Evolutionary conservation across 208 protist species (phyloP).

Genomic region (Novymonas esmeraldas): DNA sequence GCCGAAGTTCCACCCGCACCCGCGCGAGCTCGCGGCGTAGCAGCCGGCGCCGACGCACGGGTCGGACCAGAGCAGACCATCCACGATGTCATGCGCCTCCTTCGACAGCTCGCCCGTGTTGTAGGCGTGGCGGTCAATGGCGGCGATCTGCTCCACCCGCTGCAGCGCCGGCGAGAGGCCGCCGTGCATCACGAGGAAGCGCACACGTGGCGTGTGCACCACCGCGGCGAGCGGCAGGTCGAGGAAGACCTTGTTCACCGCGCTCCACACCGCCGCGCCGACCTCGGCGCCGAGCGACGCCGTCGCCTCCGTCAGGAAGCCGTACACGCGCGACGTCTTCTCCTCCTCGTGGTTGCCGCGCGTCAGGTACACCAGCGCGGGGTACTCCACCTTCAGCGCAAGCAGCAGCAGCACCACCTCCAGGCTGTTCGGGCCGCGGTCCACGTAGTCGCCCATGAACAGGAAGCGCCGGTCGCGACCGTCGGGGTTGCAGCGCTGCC

Average conservation of each 20-base stretch:
- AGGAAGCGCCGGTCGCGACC: constrained; percentile 66
- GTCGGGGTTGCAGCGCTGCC: constrained; percentile 30
- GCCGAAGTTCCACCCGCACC: constrained; percentile 98
- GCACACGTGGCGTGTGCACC: constrained; percentile 72
- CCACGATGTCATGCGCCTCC: constrained; percentile 95
- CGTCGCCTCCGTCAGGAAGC: constrained; percentile 58
- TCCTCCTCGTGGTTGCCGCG: constrained; percentile 90
- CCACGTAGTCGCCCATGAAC: constrained; percentile 99
- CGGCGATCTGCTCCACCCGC: constrained; percentile 34
- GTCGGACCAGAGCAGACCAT: constrained; percentile 99
- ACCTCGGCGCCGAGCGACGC: constrained; percentile 41
- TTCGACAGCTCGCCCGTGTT: constrained; percentile 77
- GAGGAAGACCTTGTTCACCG: constrained; percentile 77
- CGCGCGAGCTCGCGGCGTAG: constrained; percentile 96
- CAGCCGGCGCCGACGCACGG: constrained; percentile 82
- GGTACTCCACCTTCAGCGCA: constrained; percentile 85
- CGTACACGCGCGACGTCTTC: constrained; percentile 77
- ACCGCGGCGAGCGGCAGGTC: constrained; percentile 78
- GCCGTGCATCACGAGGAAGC: constrained; percentile 98
- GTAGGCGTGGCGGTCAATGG: constrained; percentile 46
- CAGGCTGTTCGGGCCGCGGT: constrained; percentile 71
- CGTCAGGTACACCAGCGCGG: constrained; percentile 73
- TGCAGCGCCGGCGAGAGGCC: constrained; percentile 93
- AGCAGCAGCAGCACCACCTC: constrained; percentile 76
- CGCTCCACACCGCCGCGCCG: constrained; percentile 60